Evolutionary conservation across 441 rosid species (phyloP), one percentile per base, ranked within the genome.

Genomic region (Pelargonium cotyledonis): DNA sequence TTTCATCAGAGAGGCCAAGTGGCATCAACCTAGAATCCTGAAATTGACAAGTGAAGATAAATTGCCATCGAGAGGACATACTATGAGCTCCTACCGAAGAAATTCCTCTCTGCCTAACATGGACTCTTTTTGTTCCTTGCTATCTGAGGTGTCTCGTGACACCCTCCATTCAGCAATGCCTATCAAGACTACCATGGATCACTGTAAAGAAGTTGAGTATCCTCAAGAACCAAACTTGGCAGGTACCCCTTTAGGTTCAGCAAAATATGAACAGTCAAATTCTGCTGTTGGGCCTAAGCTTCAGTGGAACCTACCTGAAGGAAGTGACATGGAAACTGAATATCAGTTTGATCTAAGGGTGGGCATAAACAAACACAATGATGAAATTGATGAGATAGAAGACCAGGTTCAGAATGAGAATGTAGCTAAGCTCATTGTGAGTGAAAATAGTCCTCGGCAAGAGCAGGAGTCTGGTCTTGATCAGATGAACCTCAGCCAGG

Each of bases 31-130:
- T 1, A 80, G 47, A 80, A 91, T 94, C 81, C 81, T 90, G 49
- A 94, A 73, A 69, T 73, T 88, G 79, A 74, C 79, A 23, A 74
- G 65, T 40, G 92, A 88, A 69, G 89, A 82, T 31, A 84, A 71
- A 57, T 58, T 58, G 43, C 64, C 75, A 15, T 65, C 80, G 0
- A 68, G 72, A 12, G 78, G 74, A 5, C 60, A 57, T 46, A 58
- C 65, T 65, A 80, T 84, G 31, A 78, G 75, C 55, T 83, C 89
- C 79, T 85, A 81, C 77, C 79, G 84, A 73, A 81, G 99, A 74
- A 76, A 90, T 72, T 89, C 89, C 29, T 91, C 99, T 55, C 72
- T 91, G 73, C 85, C 97, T 18, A 91, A 89, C 70, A 83, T 86
- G 29, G 96, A 87, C 43, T 84, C 84, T 57, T 75, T 88, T 18